Evolutionary conservation across 2,329 filamentous ascomycete genomes (phyloP).

Genomic region (Xylaria sp.): DNA sequence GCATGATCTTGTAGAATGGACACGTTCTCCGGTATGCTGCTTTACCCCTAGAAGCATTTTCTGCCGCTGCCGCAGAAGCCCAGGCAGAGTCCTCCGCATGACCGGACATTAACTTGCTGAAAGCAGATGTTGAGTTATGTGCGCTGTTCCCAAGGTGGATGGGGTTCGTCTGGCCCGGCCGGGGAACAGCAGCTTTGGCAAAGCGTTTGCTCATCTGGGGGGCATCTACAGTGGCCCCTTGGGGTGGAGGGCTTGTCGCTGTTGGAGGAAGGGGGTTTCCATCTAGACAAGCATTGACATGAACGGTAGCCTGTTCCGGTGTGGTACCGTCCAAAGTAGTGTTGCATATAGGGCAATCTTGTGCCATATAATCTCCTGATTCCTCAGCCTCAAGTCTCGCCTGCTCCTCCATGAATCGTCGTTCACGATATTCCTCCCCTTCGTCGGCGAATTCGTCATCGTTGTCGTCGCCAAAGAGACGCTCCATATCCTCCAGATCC

Average conservation of each 20-base stretch:
- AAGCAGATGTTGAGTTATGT: conserved; percentile 68
- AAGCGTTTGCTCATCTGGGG: conserved; percentile 61
- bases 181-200: conserved; percentile 71
- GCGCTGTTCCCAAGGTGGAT: conserved; percentile 60
- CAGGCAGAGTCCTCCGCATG: conserved; percentile 91
- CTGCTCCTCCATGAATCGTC: conserved; percentile 78
- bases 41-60: conserved; percentile 79
- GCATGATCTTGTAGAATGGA: conserved; percentile 98
- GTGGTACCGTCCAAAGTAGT: conserved; percentile 64
- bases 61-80: conserved; percentile 82
- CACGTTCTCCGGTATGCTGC: conserved; percentile 89
- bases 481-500: conserved; percentile 57
- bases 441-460: conserved; percentile 47
- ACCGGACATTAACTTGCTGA: conserved; percentile 89
- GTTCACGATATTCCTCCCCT: conserved; percentile 70
- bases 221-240: conserved; percentile 43
- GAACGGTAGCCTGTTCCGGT: conserved; percentile 72
- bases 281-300: conserved; percentile 94
- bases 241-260: conserved; percentile 34
- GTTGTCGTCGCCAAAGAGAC: conserved; percentile 56
- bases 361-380: conserved; percentile 48
- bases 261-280: conserved; percentile 70
- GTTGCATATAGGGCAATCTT: conserved; percentile 79
- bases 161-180: conserved; percentile 81
- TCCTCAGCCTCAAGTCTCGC: conserved; percentile 68